Conservation (phyloP, 23 red algal species). For the Agarophyton chilense region DNA sequence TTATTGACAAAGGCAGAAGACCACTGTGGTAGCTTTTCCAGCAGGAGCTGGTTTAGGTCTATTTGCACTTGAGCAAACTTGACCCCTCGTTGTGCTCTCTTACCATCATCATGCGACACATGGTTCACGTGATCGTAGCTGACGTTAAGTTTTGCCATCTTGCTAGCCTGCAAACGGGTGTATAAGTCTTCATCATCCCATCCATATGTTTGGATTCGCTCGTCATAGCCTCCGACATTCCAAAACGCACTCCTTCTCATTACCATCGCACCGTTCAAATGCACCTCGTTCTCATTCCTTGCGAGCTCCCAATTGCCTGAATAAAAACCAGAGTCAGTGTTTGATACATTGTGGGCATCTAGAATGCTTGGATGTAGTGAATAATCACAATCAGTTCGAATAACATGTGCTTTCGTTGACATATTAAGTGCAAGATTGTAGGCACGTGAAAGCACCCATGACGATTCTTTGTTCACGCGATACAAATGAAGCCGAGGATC, state of each 20-base stretch:
- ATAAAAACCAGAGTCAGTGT: constrained; percentile 51
- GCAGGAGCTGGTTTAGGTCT: constrained; percentile 78
- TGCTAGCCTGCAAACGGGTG: constrained; percentile 44
- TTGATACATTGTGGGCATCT: constrained; percentile 44
- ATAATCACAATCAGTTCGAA: constrained; percentile 86
- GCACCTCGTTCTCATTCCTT: constrained; percentile 83
- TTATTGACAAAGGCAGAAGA: constrained; percentile 3
- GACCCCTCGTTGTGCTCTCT: constrained; percentile 65
- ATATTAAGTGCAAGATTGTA: constrained; percentile 72
- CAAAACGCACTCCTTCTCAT: constrained; percentile 59
- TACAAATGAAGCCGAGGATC: constrained; percentile 61
- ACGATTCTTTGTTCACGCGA: constrained; percentile 60
- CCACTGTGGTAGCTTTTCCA: constrained; percentile 65
- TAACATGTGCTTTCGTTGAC: constrained; percentile 47
- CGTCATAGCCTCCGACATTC: constrained; percentile 84
- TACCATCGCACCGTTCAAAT: constrained; percentile 82
- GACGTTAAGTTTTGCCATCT: constrained; percentile 51
- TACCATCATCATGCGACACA: constrained; percentile 67
- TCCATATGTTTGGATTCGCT: constrained; percentile 86
- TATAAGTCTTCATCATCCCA: constrained; percentile 91
- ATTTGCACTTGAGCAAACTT: constrained; percentile 84
- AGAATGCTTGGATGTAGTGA: constrained; percentile 54
- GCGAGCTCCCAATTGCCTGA: constrained; percentile 77
- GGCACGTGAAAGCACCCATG: constrained; percentile 76
- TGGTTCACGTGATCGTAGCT: constrained; percentile 76